Evolutionary conservation across 305 asterid species (phyloP).

Genomic region (Rubia tinctorum): DNA sequence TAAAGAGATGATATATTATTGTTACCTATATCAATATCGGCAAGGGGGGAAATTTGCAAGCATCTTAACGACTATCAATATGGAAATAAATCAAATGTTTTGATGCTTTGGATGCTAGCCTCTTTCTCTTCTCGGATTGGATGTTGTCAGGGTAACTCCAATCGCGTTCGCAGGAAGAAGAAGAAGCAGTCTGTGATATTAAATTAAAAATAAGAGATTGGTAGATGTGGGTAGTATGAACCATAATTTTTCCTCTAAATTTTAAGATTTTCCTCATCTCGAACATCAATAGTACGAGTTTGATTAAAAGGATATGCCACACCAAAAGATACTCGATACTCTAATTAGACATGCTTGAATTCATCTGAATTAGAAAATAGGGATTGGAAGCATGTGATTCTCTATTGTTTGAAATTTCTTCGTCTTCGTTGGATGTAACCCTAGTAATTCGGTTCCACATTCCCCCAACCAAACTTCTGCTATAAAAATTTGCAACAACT

Average conservation of each 20-base stretch:
- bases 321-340: slow-evolving; percentile 1
- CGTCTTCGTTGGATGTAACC: not conserved
- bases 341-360: not conserved
- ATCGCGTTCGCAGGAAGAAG: too few species aligned
- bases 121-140: not conserved
- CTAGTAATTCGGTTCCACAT: not conserved
- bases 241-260: too few species aligned
- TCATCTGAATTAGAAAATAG: not conserved
- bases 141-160: not conserved
- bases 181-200: too few species aligned
- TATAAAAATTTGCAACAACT: slow-evolving; percentile 7
- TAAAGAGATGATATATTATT: not conserved
- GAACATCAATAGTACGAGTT: not conserved
- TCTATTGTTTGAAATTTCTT: not conserved
- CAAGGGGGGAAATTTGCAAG: too few species aligned
- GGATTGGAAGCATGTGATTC: not conserved
- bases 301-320: not conserved
- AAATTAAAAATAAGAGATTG: too few species aligned
- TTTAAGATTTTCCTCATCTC: not conserved
- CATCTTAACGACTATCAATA: too few species aligned
- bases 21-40: slow-evolving; percentile 5
- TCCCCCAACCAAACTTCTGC: not conserved
- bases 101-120: not conserved
- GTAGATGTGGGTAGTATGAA: too few species aligned
- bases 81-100: not conserved